A percentile compares a stretch with the other conserved stretches of the same genome.
These are phyloP conservation scores for Leishmania gerbilli DNA, from an alignment of 208 protist genomes.

Conservation along the genomic window DNA sequence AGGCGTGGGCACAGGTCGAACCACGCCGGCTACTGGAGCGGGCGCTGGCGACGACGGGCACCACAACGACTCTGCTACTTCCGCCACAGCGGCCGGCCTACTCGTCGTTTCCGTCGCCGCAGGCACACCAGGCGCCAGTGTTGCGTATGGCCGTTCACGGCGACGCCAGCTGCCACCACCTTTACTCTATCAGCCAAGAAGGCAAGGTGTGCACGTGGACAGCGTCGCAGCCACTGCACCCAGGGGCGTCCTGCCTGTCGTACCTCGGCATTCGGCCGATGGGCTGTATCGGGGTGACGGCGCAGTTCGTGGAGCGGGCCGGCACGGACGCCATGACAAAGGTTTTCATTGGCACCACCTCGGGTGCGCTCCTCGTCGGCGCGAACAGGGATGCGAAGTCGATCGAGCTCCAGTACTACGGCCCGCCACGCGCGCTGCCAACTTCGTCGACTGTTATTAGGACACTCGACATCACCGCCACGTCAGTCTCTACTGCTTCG, in stretches of 20 bases:
- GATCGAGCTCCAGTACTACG: conserved; percentile 53
- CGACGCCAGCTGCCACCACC: conserved; percentile 59
- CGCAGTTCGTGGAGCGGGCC: conserved; percentile 45
- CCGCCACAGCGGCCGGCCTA: conserved; percentile 38
- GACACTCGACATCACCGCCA: conserved; percentile 32
- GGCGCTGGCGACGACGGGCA: conserved; percentile 45
- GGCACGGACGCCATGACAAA: conserved; percentile 66
- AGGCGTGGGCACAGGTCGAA: conserved; percentile 31
- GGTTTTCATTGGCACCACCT: conserved; percentile 67
- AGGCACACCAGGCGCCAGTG: conserved; percentile 55
- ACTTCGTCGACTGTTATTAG: conserved; percentile 26
- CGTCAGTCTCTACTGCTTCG: not conserved
- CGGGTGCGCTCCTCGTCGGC: conserved; percentile 54
- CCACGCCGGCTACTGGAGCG: conserved; percentile 37
- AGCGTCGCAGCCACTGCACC: conserved; percentile 37
- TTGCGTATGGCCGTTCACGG: conserved; percentile 64
- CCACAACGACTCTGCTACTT: conserved; percentile 34
- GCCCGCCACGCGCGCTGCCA: conserved; percentile 11
- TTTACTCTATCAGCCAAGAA: conserved; percentile 73
- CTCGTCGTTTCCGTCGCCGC: conserved; percentile 67
- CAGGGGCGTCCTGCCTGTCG: conserved; percentile 42
- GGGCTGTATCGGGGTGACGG: conserved; percentile 46
- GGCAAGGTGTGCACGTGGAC: conserved; percentile 73
- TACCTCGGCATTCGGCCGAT: conserved; percentile 48
- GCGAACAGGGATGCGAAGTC: conserved; percentile 46